Percentiles rank a stretch among this genome's conserved stretches.
Conservation (phyloP, 73 alveolate species). For the Effrenium voratum region DNA sequence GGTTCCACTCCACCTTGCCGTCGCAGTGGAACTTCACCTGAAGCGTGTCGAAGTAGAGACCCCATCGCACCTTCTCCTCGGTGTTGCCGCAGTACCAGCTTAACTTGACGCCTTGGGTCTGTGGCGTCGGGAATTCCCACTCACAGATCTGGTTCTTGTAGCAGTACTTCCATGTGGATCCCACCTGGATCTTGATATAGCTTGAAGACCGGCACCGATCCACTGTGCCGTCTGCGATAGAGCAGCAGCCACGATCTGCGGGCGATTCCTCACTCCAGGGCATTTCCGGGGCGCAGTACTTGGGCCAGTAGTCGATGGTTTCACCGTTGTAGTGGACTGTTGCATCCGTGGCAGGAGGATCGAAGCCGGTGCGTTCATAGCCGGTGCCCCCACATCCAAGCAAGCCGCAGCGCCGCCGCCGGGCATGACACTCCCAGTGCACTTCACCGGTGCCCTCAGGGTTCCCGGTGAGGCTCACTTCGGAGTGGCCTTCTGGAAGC, state of each 20-base stretch:
- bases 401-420: no score
- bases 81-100: not conserved
- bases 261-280: not conserved
- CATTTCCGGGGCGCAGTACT: not conserved
- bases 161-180: not conserved
- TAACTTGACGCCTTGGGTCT: not conserved
- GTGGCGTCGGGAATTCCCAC: not conserved
- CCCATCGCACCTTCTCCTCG: not conserved
- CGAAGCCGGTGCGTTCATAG: not conserved
- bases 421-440: not conserved
- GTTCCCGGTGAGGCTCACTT: not conserved
- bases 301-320: not conserved
- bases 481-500: not conserved
- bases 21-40: not conserved
- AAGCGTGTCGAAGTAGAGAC: not conserved
- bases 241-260: not conserved
- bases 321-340: not conserved
- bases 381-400: no score
- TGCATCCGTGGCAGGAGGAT: not conserved
- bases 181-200: not conserved
- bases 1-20: not conserved
- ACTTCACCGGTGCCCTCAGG: not conserved
- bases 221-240: not conserved
- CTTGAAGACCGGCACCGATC: not conserved
- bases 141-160: not conserved